phyloP scores from a whole-genome alignment of 2,329 filamentous ascomycete species.

The Aspergillus persii region DNA sequence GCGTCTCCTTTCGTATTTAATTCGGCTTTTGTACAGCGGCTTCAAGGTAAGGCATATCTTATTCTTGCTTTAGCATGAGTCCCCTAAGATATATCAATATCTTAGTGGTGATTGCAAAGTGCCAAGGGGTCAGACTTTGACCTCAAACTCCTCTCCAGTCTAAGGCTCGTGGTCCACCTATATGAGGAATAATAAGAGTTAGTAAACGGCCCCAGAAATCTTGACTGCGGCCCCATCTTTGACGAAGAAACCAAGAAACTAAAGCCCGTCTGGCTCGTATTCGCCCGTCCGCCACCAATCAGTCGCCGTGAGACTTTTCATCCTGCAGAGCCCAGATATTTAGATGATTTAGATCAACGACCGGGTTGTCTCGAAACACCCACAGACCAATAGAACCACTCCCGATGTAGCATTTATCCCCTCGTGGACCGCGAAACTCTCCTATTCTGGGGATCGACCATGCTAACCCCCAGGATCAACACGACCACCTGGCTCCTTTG shows the following conservation, averaged over 20 bases:
- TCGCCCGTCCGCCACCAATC: conserved; percentile 1
- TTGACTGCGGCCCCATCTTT: not conserved
- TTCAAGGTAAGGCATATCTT: too few relatives aligned
- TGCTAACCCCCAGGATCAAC: not conserved
- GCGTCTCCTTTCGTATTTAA: too few relatives aligned
- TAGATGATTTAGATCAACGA: not conserved
- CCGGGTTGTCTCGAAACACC: not conserved
- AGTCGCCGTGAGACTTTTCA: not conserved
- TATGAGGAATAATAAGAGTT: too few relatives aligned
- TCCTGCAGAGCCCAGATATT: not conserved
- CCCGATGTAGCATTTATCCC: not conserved
- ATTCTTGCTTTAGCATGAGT: too few relatives aligned
- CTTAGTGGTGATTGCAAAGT: too few relatives aligned
- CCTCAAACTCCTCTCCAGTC: too few relatives aligned
- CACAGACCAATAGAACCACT: not conserved
- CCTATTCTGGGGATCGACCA: not conserved
- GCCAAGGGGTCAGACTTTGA: too few relatives aligned
- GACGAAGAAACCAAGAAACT: not conserved
- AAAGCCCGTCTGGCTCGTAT: not conserved
- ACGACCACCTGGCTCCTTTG: not conserved
- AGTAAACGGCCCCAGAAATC: not conserved
- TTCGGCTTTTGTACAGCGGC: too few relatives aligned
- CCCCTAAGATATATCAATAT: too few relatives aligned
- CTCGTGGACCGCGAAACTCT: not conserved
- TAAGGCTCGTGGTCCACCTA: too few relatives aligned